phyloP scores from a whole-genome alignment of 2,329 filamentous ascomycete genomes.

The Scytalidium lignicola region DNA sequence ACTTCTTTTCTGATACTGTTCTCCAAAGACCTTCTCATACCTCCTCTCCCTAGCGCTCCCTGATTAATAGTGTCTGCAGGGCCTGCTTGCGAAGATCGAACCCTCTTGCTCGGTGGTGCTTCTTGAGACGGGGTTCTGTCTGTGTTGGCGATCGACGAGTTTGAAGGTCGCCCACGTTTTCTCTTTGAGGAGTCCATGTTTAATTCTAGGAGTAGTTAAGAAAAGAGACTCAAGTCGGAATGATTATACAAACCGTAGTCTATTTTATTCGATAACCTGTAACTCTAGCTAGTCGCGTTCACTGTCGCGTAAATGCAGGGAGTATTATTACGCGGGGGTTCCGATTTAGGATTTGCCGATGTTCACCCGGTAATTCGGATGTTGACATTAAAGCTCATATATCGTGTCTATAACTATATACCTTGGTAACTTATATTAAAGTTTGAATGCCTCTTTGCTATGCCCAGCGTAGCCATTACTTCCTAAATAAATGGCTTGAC shows the following conservation, averaged over 20 bases:
- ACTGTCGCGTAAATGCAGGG: neutral
- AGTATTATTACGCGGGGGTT: neutral
- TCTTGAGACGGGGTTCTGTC: neutral
- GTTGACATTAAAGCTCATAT: too few species aligned
- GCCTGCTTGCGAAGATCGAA: neutral
- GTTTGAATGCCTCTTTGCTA: neutral
- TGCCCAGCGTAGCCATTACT: neutral
- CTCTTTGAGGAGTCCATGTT: constrained; percentile 12
- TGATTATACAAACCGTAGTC: neutral
- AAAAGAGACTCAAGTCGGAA: neutral
- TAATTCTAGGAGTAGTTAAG: neutral
- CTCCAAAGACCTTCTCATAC: neutral
- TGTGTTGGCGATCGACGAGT: constrained; percentile 19
- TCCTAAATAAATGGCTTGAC: neutral
- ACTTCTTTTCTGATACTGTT: neutral
- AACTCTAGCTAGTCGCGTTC: neutral
- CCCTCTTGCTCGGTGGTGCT: neutral
- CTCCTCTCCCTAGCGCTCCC: neutral
- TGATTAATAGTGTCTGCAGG: neutral
- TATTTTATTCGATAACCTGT: too few species aligned
- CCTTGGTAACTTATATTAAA: too few species aligned
- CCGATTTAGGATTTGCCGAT: neutral
- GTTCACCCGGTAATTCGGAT: neutral
- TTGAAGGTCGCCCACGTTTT: constrained; percentile 20
- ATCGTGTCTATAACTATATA: too few species aligned